Evolutionary conservation across 306 rosid genomes (phyloP).

Genomic region (Dalbergia cochinchinensis): DNA sequence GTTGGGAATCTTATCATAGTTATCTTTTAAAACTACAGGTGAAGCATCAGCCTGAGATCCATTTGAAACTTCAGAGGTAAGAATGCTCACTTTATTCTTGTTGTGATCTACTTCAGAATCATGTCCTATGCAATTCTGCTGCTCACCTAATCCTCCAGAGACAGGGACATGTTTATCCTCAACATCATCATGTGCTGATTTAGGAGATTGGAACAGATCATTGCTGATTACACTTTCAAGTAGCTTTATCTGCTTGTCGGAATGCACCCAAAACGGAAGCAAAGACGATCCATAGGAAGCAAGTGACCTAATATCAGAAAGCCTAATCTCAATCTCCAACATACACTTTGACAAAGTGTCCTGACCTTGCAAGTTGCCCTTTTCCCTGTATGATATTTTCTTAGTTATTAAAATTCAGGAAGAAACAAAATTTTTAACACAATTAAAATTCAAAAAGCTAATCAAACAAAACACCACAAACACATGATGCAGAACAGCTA

Average conservation of each 20-base stretch:
- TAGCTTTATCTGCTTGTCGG: conserved; percentile 70
- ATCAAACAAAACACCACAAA: conserved; percentile 28
- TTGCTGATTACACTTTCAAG: conserved; percentile 70
- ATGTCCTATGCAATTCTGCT: conserved; percentile 42
- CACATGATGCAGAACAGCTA: conserved; percentile 32
- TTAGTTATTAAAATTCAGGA: conserved; percentile 6
- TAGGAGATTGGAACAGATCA: conserved; percentile 56
- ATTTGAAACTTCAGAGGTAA: conserved; percentile 51
- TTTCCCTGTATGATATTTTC: conserved; percentile 62
- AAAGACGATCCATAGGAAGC: conserved; percentile 69
- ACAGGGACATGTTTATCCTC: conserved; percentile 52
- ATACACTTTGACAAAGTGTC: conserved; percentile 63
- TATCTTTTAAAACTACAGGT: conserved; percentile 32
- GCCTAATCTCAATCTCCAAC: conserved; percentile 85
- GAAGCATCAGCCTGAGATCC: conserved; percentile 49
- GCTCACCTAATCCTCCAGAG: conserved; percentile 43
- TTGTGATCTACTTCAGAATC: conserved; percentile 51
- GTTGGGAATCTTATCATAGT: conserved; percentile 31
- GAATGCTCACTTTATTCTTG: conserved; percentile 41
- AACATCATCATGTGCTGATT: conserved; percentile 49
- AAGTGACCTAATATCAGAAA: conserved; percentile 79
- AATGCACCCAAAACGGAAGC: conserved; percentile 92
- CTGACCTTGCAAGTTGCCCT: conserved; percentile 50
- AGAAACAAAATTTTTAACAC: neutral
- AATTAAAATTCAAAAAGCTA: neutral